Percentiles rank a stretch among this genome's conserved stretches.
phyloP scores from a whole-genome alignment of 495 filamentous ascomycete genomes.

The Alectoria sarmentosa region DNA sequence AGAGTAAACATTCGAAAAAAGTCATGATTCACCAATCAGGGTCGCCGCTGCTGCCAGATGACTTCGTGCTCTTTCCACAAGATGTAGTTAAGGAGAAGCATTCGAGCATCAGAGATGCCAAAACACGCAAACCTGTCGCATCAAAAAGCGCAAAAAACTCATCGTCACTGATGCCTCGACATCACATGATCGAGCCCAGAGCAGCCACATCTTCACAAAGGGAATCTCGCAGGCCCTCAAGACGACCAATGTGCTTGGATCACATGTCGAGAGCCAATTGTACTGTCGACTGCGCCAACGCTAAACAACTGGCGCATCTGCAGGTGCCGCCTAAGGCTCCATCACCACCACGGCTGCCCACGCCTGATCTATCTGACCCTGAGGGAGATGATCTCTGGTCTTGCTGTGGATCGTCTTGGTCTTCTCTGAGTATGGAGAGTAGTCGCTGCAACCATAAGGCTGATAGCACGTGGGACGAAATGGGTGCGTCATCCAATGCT shows the following conservation, averaged over 20 bases:
- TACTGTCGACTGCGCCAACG: constrained; percentile 11
- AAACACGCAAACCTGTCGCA: neutral
- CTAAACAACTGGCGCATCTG: neutral
- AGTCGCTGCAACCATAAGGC: neutral
- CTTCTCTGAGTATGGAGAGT: neutral
- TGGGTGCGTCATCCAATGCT: constrained; percentile 8
- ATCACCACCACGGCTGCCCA: constrained; percentile 20
- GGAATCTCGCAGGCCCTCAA: constrained; percentile 1
- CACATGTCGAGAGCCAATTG: constrained; percentile 15
- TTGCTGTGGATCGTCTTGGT: constrained; percentile 17
- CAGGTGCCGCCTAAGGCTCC: constrained; percentile 14
- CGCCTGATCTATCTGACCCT: constrained; percentile 26
- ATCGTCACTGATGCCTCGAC: neutral
- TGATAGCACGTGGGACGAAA: constrained; percentile 14
- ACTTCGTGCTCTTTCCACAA: constrained; percentile 15
- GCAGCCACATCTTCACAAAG: neutral
- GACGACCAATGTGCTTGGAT: constrained; percentile 7
- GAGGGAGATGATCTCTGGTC: constrained; percentile 26
- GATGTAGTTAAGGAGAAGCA: constrained; percentile 1
- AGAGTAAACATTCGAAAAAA: constrained; percentile 13
- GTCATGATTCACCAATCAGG: neutral
- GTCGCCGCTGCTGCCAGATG: constrained; percentile 17
- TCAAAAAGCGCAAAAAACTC: constrained; percentile 4
- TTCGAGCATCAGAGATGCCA: constrained; percentile 4
- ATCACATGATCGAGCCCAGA: constrained; percentile 5